These are phyloP conservation scores for Bipolaris sorokiniana DNA, from an alignment of 2,329 filamentous ascomycete species.

Conservation along the genomic window DNA sequence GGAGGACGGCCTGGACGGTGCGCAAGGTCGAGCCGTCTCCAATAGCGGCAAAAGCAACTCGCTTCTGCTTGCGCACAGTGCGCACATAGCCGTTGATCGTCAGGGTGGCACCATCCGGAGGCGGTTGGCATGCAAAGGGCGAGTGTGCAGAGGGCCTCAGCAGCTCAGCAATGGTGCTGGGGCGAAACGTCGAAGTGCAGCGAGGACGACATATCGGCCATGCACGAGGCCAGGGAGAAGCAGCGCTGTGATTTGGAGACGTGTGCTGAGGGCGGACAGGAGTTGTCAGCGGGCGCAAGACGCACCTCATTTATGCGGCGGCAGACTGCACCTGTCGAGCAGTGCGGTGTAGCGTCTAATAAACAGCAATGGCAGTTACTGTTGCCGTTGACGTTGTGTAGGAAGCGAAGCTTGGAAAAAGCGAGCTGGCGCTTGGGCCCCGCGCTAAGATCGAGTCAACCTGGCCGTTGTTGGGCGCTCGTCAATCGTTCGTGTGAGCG, in stretches of 20 bases:
- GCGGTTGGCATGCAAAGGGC: conserved; percentile 55
- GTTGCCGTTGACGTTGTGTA: conserved; percentile 14
- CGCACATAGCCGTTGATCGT: conserved; percentile 78
- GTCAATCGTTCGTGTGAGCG: conserved; percentile 16
- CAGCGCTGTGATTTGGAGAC: conserved; percentile 23
- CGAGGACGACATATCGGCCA: conserved; percentile 30
- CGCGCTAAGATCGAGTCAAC: conserved; percentile 13
- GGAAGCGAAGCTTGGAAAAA: conserved; percentile 25
- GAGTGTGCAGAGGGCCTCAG: conserved; percentile 59
- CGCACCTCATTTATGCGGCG: conserved; percentile 40
- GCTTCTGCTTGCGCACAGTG: conserved; percentile 86
- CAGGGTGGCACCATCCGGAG: conserved; percentile 34
- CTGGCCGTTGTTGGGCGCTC: conserved; percentile 16
- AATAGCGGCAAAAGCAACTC: conserved; percentile 79
- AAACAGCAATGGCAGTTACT: conserved; percentile 13
- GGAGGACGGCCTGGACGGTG: conserved; percentile 80
- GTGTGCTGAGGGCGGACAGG: conserved; percentile 28
- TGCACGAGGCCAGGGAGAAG: conserved; percentile 25
- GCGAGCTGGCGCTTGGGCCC: conserved; percentile 17
- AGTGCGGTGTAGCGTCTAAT: conserved; percentile 20
- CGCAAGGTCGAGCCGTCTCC: conserved; percentile 84
- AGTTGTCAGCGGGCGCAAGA: conserved; percentile 30
- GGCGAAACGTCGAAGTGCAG: conserved; percentile 39
- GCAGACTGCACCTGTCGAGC: conserved; percentile 25
- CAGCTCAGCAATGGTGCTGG: conserved; percentile 53